Percentiles rank a stretch among this genome's conserved stretches.
Evolutionary conservation across 768 basidiomycete species (phyloP).

Genomic region (Rickenella mellea): DNA sequence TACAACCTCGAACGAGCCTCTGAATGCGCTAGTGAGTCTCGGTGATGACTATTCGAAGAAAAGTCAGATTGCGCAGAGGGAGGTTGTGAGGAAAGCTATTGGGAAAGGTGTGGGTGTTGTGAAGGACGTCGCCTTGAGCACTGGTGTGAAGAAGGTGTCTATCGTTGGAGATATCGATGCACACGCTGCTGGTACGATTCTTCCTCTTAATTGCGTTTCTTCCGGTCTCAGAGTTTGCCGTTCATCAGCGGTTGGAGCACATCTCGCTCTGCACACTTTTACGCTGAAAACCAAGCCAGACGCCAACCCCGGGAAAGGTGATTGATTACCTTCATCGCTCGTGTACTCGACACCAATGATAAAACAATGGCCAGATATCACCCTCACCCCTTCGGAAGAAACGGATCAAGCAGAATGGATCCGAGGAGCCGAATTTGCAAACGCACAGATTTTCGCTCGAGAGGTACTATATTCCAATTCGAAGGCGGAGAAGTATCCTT

Average conservation of each 20-base stretch:
- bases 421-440: slow-evolving; percentile 60
- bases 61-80: slow-evolving; percentile 39
- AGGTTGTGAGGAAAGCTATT: slow-evolving; percentile 60
- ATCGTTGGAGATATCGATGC: slow-evolving; percentile 49
- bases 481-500: no score
- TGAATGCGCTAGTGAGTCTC: slow-evolving; percentile 49
- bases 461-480: no score
- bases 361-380: no score
- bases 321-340: no score
- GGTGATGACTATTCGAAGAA: slow-evolving; percentile 45
- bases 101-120: slow-evolving; percentile 66
- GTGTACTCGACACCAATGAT: no score
- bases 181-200: slow-evolving; percentile 62
- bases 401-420: slow-evolving; percentile 53
- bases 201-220: background rate
- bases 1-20: slow-evolving; percentile 23
- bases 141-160: slow-evolving; percentile 40
- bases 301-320: slow-evolving; percentile 37
- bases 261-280: slow-evolving; percentile 69
- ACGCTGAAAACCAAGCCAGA: slow-evolving; percentile 71
- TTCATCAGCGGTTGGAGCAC: slow-evolving; percentile 59
- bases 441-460: slow-evolving; percentile 72
- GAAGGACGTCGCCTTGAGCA: slow-evolving; percentile 27
- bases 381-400: slow-evolving; percentile 32
- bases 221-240: background rate